Evolutionary conservation across 768 basidiomycete species (phyloP).

Genomic region (Dentipellis sp.): DNA sequence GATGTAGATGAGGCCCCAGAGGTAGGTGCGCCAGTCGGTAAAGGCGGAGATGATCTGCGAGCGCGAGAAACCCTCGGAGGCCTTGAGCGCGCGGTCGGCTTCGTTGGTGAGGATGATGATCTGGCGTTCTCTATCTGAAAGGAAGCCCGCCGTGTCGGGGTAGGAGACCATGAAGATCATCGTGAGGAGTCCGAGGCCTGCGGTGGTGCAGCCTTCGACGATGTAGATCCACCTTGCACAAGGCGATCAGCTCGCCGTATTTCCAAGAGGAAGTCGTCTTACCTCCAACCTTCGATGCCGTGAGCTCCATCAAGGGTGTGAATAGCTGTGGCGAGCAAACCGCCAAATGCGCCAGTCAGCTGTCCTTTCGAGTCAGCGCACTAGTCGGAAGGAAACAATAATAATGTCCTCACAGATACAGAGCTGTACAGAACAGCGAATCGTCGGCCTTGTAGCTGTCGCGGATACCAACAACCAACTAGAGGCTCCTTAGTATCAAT

Average conservation of each 20-base stretch:
- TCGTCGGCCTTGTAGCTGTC: too few relatives aligned
- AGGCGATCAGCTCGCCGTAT: too few relatives aligned
- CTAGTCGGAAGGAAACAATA: too few relatives aligned
- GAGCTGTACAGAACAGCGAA: too few relatives aligned
- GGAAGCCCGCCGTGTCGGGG: slow-evolving; percentile 17
- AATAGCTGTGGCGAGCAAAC: too few relatives aligned
- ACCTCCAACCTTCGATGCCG: slow-evolving; percentile 29
- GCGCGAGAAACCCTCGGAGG: slow-evolving; percentile 9
- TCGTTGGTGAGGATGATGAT: slow-evolving; percentile 9
- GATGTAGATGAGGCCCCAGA: slow-evolving; percentile 6
- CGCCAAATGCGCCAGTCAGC: too few relatives aligned
- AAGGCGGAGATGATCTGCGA: slow-evolving; percentile 11
- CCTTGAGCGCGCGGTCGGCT: slow-evolving; percentile 14
- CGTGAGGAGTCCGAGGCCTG: neutral
- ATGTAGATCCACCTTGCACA: slow-evolving; percentile 2
- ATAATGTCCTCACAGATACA: too few relatives aligned
- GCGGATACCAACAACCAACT: too few relatives aligned
- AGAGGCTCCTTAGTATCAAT: too few relatives aligned
- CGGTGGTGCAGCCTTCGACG: slow-evolving; percentile 7
- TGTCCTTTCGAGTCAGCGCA: too few relatives aligned
- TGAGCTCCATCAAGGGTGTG: slow-evolving; percentile 23
- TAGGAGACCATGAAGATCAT: slow-evolving; percentile 11
- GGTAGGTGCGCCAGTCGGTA: slow-evolving; percentile 4
- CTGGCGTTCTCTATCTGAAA: slow-evolving; percentile 18
- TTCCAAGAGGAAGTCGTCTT: too few relatives aligned